Percentiles rank a stretch among this genome's conserved stretches.
Evolutionary conservation across 2,329 filamentous ascomycete species (phyloP).

Genomic region (Aspergillus calidoustus): DNA sequence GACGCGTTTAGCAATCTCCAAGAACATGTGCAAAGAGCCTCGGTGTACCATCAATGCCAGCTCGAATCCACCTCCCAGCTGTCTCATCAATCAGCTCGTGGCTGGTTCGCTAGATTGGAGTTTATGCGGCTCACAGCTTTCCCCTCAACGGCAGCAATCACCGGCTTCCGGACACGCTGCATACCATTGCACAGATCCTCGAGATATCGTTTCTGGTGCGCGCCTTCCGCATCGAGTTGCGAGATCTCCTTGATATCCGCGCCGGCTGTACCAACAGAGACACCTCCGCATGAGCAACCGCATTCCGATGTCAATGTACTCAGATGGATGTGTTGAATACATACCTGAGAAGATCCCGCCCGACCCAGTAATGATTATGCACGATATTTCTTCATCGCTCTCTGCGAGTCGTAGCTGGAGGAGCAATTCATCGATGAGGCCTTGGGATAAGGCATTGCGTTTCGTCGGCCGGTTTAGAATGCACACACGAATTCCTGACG

Average conservation of each 20-base stretch:
- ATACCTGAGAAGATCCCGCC: slow-evolving; percentile 15
- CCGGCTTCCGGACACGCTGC: slow-evolving; percentile 12
- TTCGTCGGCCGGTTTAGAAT: slow-evolving; percentile 15
- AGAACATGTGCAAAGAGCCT: neutral
- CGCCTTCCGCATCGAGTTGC: slow-evolving; percentile 7
- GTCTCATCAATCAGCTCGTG: neutral
- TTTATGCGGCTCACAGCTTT: slow-evolving; percentile 6
- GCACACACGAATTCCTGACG: neutral
- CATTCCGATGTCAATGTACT: neutral
- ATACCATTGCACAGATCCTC: slow-evolving; percentile 17
- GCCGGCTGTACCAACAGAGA: slow-evolving; percentile 8
- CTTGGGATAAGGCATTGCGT: slow-evolving; percentile 16
- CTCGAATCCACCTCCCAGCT: slow-evolving; percentile 20
- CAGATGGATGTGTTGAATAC: neutral
- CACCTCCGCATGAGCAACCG: neutral
- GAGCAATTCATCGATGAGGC: slow-evolving; percentile 11
- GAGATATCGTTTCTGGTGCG: slow-evolving; percentile 13
- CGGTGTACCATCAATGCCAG: slow-evolving; percentile 17
- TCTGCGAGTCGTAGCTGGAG: neutral
- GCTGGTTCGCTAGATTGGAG: neutral
- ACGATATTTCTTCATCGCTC: slow-evolving; percentile 1
- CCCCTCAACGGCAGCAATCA: slow-evolving; percentile 17
- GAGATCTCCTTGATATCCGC: slow-evolving; percentile 21
- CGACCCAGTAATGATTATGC: slow-evolving; percentile 15
- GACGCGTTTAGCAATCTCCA: neutral